Percentiles rank a stretch among this genome's conserved stretches.
phyloP scores from a whole-genome alignment of 1,284 basidiomycete species.

The Apiotrichum sp. region DNA sequence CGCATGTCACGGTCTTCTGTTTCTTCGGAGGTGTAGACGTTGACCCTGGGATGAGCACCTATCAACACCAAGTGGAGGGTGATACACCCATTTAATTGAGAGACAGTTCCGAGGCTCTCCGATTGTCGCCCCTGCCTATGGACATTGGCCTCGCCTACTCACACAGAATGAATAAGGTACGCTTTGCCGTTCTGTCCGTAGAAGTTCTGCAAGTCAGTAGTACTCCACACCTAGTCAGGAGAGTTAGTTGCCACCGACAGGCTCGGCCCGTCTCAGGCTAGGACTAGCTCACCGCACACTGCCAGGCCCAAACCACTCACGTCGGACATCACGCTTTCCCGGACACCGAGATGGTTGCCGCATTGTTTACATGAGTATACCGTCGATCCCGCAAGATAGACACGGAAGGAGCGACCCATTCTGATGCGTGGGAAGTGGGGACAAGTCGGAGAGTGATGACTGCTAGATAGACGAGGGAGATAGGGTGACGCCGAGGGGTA shows the following conservation, averaged over 20 bases:
- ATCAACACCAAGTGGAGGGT: too few relatives aligned
- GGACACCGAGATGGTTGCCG: slow-evolving; percentile 87
- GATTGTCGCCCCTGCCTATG: too few relatives aligned
- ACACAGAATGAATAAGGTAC: slow-evolving; percentile 89
- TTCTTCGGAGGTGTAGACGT: slow-evolving; percentile 71
- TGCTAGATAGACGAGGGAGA: too few relatives aligned
- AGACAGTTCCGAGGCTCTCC: too few relatives aligned
- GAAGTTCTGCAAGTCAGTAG: slow-evolving; percentile 48
- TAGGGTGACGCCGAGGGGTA: too few relatives aligned
- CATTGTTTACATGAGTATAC: slow-evolving; percentile 88
- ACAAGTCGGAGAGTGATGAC: too few relatives aligned
- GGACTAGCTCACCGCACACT: neutral
- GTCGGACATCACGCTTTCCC: slow-evolving; percentile 84
- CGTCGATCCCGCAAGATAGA: slow-evolving; percentile 77
- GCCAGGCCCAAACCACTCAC: slow-evolving; percentile 51
- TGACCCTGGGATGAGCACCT: slow-evolving; percentile 58
- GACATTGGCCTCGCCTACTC: slow-evolving; percentile 49
- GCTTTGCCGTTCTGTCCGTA: slow-evolving; percentile 89
- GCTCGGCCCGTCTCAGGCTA: neutral
- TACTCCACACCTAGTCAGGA: neutral
- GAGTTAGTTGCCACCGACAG: neutral
- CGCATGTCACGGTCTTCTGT: slow-evolving; percentile 91
- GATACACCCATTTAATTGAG: too few relatives aligned
- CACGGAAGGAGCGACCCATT: slow-evolving; percentile 52
- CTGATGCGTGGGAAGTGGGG: neutral